These are phyloP conservation scores for Hirschfeldia incana DNA, from an alignment of 345 rosid species.

Conservation along the genomic window DNA sequence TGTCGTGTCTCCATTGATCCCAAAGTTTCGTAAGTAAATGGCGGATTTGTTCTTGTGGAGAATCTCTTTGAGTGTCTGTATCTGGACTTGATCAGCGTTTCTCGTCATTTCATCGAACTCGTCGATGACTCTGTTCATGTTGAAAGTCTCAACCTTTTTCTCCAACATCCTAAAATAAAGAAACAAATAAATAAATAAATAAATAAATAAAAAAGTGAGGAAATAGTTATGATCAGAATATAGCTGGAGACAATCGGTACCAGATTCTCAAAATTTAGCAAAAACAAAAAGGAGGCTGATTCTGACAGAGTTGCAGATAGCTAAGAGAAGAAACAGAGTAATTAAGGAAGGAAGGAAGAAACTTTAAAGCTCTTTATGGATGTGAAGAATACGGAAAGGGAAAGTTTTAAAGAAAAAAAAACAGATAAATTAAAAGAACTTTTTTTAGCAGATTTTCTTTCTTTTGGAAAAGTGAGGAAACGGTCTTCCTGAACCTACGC, in stretches of 20 bases:
- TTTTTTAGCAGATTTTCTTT: conserved; percentile 10
- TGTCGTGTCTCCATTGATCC: conserved; percentile 58
- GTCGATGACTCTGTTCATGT: conserved; percentile 57
- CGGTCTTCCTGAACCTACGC: neutral
- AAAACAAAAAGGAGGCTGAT: neutral
- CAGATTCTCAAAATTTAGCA: conserved; percentile 7
- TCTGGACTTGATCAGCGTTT: conserved; percentile 70
- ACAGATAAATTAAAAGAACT: neutral
- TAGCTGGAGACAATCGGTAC: neutral
- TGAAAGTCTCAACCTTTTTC: conserved; percentile 45
- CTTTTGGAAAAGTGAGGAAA: neutral
- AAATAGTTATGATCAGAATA: neutral
- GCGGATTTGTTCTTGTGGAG: conserved; percentile 71
- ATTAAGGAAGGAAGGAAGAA: conserved; percentile 1
- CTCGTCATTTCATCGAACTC: conserved; percentile 73
- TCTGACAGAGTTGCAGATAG: neutral
- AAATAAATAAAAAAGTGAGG: neutral
- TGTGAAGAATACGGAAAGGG: conserved; percentile 29
- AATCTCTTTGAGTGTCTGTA: conserved; percentile 66
- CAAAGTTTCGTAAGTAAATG: conserved; percentile 65
- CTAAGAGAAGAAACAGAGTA: conserved; percentile 5
- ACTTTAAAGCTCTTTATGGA: conserved; percentile 11
- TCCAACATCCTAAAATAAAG: conserved; percentile 50
- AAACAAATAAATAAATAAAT: neutral
- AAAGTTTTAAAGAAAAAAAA: conserved; percentile 8